Percentiles rank a stretch among this genome's conserved stretches.
Evolutionary conservation across 352 stramenopile species (phyloP).

Genomic region (Pythium scleroteichum): DNA sequence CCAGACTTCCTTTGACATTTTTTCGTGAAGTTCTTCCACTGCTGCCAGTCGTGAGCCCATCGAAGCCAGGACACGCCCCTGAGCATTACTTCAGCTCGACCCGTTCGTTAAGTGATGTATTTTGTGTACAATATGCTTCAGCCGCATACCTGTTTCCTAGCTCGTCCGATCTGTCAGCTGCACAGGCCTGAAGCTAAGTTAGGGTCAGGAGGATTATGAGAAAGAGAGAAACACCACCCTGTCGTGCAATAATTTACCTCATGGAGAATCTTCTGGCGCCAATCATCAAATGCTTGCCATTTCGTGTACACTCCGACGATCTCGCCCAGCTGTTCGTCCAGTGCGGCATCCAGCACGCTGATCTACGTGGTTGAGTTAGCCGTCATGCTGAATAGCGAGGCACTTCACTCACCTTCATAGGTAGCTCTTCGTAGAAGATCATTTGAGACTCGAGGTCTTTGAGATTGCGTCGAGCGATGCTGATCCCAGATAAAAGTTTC

Average conservation of each 20-base stretch:
- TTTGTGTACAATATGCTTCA: background rate
- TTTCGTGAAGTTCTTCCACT: slow-evolving; percentile 57
- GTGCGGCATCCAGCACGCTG: slow-evolving; percentile 34
- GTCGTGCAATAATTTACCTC: slow-evolving; percentile 45
- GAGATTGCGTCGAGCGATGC: slow-evolving; percentile 77
- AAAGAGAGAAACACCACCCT: background rate
- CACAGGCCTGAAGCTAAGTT: slow-evolving; percentile 62
- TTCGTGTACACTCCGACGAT: slow-evolving; percentile 67
- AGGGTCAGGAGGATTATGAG: background rate
- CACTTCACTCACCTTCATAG: slow-evolving; percentile 39
- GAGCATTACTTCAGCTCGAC: slow-evolving; percentile 51
- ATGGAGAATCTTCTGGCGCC: slow-evolving; percentile 79
- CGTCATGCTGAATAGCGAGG: too few relatives aligned
- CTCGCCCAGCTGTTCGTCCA: slow-evolving; percentile 51
- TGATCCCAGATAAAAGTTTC: slow-evolving; percentile 76
- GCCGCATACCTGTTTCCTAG: slow-evolving; percentile 57
- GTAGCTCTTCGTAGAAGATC: slow-evolving; percentile 81
- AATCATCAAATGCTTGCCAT: slow-evolving; percentile 78
- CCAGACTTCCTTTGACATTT: slow-evolving; percentile 77
- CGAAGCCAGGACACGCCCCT: slow-evolving; percentile 64
- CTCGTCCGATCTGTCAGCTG: slow-evolving; percentile 69
- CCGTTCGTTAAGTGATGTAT: background rate
- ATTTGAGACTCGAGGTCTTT: slow-evolving; percentile 83
- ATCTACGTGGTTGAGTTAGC: slow-evolving; percentile 20
- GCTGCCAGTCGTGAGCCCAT: slow-evolving; percentile 64